phyloP scores from a whole-genome alignment of 169 alveolate species.

The Eimeria sp. region DNA sequence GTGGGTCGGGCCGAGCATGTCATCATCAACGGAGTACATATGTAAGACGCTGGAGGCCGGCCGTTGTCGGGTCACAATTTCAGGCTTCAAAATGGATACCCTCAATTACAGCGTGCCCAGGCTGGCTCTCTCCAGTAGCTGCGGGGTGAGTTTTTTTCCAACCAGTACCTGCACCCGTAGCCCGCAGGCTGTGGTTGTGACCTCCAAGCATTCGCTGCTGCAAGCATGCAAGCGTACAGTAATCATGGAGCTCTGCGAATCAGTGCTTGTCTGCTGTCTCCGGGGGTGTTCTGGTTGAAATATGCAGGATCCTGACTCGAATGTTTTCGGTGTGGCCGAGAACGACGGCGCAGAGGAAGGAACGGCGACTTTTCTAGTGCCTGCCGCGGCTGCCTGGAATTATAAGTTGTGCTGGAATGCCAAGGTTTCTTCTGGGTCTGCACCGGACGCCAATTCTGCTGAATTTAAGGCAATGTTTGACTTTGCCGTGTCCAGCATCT shows the following conservation, averaged over 20 bases:
- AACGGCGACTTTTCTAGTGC: slow-evolving; percentile 13
- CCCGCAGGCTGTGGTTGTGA: neutral
- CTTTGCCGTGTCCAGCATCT: neutral
- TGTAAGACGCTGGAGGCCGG: slow-evolving; percentile 20
- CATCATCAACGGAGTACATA: neutral
- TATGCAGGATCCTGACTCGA: slow-evolving; percentile 14
- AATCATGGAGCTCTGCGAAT: neutral
- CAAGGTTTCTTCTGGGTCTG: neutral
- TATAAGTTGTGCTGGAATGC: slow-evolving; percentile 30
- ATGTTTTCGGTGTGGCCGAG: neutral
- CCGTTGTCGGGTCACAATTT: slow-evolving; percentile 3
- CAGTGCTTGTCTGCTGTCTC: neutral
- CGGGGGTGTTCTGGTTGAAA: neutral
- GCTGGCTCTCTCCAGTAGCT: slow-evolving; percentile 36
- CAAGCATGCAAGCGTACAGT: neutral
- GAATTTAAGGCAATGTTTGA: neutral
- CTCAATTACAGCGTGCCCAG: slow-evolving; percentile 43
- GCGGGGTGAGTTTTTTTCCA: slow-evolving; percentile 5
- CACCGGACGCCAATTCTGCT: neutral
- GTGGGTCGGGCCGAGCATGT: slow-evolving; percentile 37
- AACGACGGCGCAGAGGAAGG: neutral
- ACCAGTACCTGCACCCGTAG: neutral
- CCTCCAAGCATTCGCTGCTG: neutral
- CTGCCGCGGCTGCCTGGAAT: slow-evolving; percentile 3
- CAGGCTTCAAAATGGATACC: slow-evolving; percentile 34